Base-by-base conservation (phyloP, 495 filamentous ascomycete species). In the Penicillium taxi region DNA sequence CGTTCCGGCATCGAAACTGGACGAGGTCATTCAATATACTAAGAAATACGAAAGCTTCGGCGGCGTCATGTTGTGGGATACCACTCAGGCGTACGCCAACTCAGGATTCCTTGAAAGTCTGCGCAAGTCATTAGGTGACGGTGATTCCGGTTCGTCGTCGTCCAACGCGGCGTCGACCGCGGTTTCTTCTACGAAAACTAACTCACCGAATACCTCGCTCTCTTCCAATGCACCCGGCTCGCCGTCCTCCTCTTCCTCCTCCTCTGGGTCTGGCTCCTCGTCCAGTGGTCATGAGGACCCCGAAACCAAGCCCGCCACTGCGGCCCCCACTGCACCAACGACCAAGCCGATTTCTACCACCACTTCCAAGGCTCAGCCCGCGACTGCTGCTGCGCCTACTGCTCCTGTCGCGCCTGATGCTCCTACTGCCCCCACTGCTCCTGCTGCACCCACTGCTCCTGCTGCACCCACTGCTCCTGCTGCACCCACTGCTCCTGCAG, bases 31-130 rank as follows among this genome's bases (percentile, higher is more conserved):
- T 36, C 19, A 55, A 23, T 75, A 73, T 44, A 53, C 56, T 39
- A 67, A 73, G 59, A 53, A 58, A 26, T 78, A 75, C 50, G 47
- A 59, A 2, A 80, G 73, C 52, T 80, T 84, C 44, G 80, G 80
- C 6, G 81, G 81, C 15, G 69, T 82, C 3, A 83, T 84, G 81
- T 63, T 81, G 48, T 85, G 80, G 81, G 81, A 85, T 64, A 72
- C 72, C 44, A 72, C 59, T 9, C 75, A 80, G 59, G 75, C 73
- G 1, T 75, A 72, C 47, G 57, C 51, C 21, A 84, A 84, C 50
- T 5, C 44, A 6, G 77, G 77, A 5, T 80, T 78, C 48, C 53
- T 83, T 42, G 55, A 59, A 19, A 50, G 47, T 20, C 55, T 77
- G 15, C 38, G 32, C n/a, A 37, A 52, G 19, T 48, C 53, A 14